A percentile compares a stretch with the other conserved stretches of the same genome.
phyloP scores from a whole-genome alignment of 192 early-diverging fungal genomes.

The Tieghemiomyces parasiticus region DNA sequence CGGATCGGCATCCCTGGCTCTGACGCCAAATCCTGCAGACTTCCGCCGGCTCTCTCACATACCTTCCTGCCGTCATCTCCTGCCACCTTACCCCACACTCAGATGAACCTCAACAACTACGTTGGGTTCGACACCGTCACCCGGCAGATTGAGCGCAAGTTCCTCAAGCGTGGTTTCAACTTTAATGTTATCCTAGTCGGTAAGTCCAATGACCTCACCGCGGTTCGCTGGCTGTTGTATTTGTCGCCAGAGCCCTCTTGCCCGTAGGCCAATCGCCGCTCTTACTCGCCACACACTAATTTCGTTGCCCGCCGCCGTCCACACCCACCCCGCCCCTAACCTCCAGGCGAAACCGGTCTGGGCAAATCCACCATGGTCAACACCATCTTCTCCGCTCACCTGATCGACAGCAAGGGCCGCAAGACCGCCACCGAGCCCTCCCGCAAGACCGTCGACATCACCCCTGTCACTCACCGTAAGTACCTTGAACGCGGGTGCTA shows the following conservation, averaged over 20 bases:
- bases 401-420: constrained; percentile 85
- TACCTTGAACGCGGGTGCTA: too few species aligned
- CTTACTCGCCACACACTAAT: too few species aligned
- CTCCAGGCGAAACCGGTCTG: constrained; percentile 88
- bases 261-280: too few species aligned
- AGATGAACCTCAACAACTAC: constrained; percentile 68
- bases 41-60: too few species aligned
- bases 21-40: too few species aligned
- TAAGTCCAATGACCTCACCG: constrained; percentile 23
- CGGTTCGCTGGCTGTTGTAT: too few species aligned
- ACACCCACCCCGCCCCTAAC: too few species aligned
- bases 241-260: too few species aligned
- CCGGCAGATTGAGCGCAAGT: constrained; percentile 93
- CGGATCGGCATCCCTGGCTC: too few species aligned
- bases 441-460: constrained; percentile 92
- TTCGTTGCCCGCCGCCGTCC: too few species aligned
- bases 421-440: constrained; percentile 60
- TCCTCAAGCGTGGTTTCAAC: constrained; percentile 91
- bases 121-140: constrained; percentile 98
- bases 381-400: constrained; percentile 92
- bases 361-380: constrained; percentile 98
- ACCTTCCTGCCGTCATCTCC: too few species aligned
- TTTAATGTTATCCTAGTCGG: constrained; percentile 98
- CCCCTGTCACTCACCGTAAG: constrained; percentile 74
- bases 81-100: too few species aligned